These are phyloP conservation scores for Aristolochia fimbriata DNA, from an alignment of 164 flowering plant species.

Conservation along the genomic window DNA sequence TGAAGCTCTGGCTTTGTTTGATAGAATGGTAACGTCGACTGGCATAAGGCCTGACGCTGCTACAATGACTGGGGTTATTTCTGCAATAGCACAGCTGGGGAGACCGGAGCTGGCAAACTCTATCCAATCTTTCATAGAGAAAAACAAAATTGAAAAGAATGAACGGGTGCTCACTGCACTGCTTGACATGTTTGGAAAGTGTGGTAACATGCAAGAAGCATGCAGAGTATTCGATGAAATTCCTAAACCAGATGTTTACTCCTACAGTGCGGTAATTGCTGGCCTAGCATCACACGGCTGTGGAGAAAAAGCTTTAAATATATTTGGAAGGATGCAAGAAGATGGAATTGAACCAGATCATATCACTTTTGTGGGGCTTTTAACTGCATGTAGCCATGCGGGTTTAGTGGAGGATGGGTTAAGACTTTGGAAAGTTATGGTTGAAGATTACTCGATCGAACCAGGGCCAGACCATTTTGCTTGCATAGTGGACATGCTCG, in stretches of 20 bases:
- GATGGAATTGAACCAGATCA: conserved; percentile 22
- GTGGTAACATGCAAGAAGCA: conserved; percentile 33
- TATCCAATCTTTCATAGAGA: conserved; percentile 17
- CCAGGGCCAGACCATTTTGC: conserved; percentile 32
- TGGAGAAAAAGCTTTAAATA: conserved; percentile 20
- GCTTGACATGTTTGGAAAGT: conserved; percentile 31
- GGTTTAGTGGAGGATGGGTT: conserved; percentile 32
- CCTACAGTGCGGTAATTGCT: conserved; percentile 29
- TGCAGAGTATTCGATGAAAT: conserved; percentile 21
- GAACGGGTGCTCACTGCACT: conserved; percentile 27
- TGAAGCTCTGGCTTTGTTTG: conserved; percentile 22
- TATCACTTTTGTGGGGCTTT: conserved; percentile 29
- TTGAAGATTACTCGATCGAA: conserved; percentile 20
- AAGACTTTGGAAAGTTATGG: conserved; percentile 28
- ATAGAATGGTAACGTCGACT: conserved; percentile 11
- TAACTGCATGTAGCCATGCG: conserved; percentile 29
- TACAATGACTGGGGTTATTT: conserved; percentile 24
- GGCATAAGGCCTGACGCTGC: conserved; percentile 24
- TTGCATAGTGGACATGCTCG: conserved; percentile 33
- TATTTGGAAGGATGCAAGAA: conserved; percentile 18
- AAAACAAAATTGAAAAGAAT: conserved; percentile 24
- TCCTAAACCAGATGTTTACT: conserved; percentile 20
- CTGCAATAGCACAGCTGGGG: conserved; percentile 25
- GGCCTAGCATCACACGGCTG: conserved; percentile 36
- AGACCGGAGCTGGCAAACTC: conserved; percentile 22